Conservation (phyloP, 306 rosid species). For the Herpetospermum pedunculosum region DNA sequence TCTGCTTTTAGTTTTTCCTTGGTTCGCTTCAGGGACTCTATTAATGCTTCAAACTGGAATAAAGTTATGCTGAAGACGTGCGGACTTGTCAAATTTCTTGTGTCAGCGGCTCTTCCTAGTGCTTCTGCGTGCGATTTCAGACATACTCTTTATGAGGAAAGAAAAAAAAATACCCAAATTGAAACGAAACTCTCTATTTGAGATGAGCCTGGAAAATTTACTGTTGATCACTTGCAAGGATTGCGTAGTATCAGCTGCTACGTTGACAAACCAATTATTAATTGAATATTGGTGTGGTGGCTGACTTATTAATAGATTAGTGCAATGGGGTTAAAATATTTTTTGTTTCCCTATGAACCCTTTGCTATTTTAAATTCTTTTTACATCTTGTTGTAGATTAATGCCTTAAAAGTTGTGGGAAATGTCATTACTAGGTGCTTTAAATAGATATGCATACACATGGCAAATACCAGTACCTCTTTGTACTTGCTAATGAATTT, state of each 20-base stretch:
- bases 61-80: background rate
- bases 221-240: background rate
- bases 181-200: background rate
- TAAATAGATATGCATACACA: background rate
- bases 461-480: background rate
- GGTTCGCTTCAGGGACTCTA: background rate
- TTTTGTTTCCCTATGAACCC: background rate
- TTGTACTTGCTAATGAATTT: constrained; percentile 10
- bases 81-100: background rate
- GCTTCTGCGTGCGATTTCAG: background rate
- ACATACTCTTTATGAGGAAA: background rate
- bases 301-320: background rate
- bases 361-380: background rate
- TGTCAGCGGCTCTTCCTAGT: background rate
- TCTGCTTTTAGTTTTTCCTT: background rate
- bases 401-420: background rate
- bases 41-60: background rate
- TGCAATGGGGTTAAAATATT: background rate
- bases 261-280: background rate
- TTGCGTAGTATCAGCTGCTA: background rate
- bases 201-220: background rate
- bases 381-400: background rate
- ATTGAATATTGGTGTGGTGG: background rate
- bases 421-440: background rate
- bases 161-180: background rate